Evolutionary conservation across 2,329 filamentous ascomycete genomes (phyloP), one percentile per base, ranked within the genome.

Genomic region (Fusarium globosum): DNA sequence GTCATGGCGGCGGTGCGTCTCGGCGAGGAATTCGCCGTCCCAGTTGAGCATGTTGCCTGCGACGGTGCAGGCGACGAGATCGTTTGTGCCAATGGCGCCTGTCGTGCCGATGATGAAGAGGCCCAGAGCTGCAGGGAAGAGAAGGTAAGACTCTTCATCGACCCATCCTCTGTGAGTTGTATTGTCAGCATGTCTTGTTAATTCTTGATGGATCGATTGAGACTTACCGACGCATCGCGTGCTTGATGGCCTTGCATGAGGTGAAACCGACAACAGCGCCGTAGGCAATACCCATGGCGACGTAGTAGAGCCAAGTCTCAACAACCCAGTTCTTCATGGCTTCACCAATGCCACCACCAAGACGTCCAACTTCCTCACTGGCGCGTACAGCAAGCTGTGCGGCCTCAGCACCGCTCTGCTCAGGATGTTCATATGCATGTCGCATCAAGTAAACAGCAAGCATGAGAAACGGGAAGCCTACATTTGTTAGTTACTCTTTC

Each of bases 1-100:
- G 65, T 91, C 89, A 73, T 90, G 88, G 14, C 88, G 85, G 14
- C 83, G 80, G 64, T 89, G 83, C 0, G 86, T 84, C 77, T 91
- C 89, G 9, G 82, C 82, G 6, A 90, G 86, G 73, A 88, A 91
- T n/a, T 85, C 76, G 7, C 89, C 89, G 62, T 91, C 87, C 90
- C 89, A 91, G 79, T 91, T 91, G 51, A 91, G 80, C 18, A 85
- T 85, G 74, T 85, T 87, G 12, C 89, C 90, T 1, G 90, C 89
- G 6, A 88, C 83, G 65, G 90, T 90, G 76, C 88, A 91, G 7
- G 89, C 88, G 7, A 91, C 83, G 0, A 90, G 85, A 68, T 91
- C 89, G 61, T 90, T 88, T 0, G 87, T 88, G 18, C 89, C 89
- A 21, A 91, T 82, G 28, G 85, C 82, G 33, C 89, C 89, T 64